A percentile compares a stretch with the other conserved stretches of the same genome.
Conservation (phyloP, 306 rosid genomes). For the Amphicarpaea edgeworthii region DNA sequence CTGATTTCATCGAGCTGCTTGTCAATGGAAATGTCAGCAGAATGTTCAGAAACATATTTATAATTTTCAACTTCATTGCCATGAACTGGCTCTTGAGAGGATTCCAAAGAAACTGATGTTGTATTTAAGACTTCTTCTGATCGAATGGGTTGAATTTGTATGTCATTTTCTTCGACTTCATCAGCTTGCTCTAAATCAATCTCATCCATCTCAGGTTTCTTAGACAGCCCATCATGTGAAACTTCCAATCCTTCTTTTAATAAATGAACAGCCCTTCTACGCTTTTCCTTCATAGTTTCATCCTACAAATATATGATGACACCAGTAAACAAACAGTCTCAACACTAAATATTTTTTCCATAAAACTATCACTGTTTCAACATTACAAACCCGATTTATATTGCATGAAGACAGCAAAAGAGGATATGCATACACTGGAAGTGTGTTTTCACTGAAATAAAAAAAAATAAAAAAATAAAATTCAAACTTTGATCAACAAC, state of each 20-base stretch:
- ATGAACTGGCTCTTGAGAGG: slow-evolving; percentile 45
- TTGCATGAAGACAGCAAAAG: slow-evolving; percentile 72
- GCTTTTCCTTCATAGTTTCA: slow-evolving; percentile 71
- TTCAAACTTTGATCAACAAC: too few species aligned
- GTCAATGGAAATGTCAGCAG: slow-evolving; percentile 24
- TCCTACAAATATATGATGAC: slow-evolving; percentile 49
- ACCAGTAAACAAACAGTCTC: slow-evolving; percentile 27
- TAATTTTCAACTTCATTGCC: slow-evolving; percentile 37
- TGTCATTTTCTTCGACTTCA: slow-evolving; percentile 47
- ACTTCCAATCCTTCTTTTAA: slow-evolving; percentile 67
- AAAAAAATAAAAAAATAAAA: too few species aligned
- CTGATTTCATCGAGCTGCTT: slow-evolving; percentile 45
- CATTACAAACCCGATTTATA: slow-evolving; percentile 73
- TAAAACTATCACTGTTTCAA: slow-evolving; percentile 33
- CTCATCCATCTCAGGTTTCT: slow-evolving; percentile 52
- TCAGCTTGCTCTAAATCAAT: slow-evolving; percentile 17
- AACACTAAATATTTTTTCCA: neutral
- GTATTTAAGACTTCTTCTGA: slow-evolving; percentile 41
- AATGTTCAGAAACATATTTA: slow-evolving; percentile 34
- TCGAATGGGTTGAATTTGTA: slow-evolving; percentile 44
- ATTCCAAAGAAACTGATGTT: slow-evolving; percentile 42
- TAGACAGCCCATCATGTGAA: slow-evolving; percentile 46
- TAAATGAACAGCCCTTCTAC: slow-evolving; percentile 60
- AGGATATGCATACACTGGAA: slow-evolving; percentile 75
- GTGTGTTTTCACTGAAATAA: slow-evolving; percentile 67